Percentiles rank a stretch among this genome's conserved stretches.
phyloP scores from a whole-genome alignment of 495 filamentous ascomycete genomes.

The Podospora bellae-mahoneyi region DNA sequence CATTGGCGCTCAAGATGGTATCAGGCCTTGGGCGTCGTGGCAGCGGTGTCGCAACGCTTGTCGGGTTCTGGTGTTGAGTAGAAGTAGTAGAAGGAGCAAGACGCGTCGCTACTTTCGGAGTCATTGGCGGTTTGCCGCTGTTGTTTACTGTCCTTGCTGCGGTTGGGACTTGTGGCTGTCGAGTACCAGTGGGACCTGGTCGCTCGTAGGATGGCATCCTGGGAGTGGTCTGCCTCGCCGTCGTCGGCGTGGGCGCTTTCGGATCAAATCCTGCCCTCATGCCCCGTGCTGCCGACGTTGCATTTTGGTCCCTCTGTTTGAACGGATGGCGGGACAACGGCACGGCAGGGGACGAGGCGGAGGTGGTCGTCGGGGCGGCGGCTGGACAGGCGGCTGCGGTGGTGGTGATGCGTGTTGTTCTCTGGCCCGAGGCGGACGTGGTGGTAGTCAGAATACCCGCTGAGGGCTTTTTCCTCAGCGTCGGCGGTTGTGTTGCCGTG shows the following conservation, averaged over 20 bases:
- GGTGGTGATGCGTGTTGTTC: conserved; percentile 33
- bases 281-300: conserved; percentile 27
- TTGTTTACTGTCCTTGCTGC: conserved; percentile 39
- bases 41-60: conserved; percentile 34
- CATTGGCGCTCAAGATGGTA: conserved; percentile 18
- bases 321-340: conserved; percentile 29
- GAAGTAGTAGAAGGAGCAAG: conserved; percentile 23
- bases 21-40: conserved; percentile 31
- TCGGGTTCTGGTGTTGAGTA: conserved; percentile 31
- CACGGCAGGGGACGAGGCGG: conserved; percentile 6
- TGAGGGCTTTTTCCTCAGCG: conserved; percentile 25
- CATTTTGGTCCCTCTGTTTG: conserved; percentile 43
- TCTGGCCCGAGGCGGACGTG: conserved; percentile 23
- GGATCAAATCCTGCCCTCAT: conserved; percentile 35
- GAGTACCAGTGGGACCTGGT: conserved; percentile 24
- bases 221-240: conserved; percentile 11
- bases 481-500: conserved; percentile 4
- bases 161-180: conserved; percentile 39
- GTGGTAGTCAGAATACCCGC: conserved; percentile 35
- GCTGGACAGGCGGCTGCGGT: conserved; percentile 18
- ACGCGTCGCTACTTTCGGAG: conserved; percentile 43
- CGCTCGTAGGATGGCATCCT: conserved; percentile 35
- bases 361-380: conserved; percentile 9
- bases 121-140: conserved; percentile 42
- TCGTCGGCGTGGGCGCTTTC: conserved; percentile 27